Percentiles rank a stretch among this genome's conserved stretches.
phyloP scores from a whole-genome alignment of 2,329 filamentous ascomycete species.

The Trichoderma afroharzianum region DNA sequence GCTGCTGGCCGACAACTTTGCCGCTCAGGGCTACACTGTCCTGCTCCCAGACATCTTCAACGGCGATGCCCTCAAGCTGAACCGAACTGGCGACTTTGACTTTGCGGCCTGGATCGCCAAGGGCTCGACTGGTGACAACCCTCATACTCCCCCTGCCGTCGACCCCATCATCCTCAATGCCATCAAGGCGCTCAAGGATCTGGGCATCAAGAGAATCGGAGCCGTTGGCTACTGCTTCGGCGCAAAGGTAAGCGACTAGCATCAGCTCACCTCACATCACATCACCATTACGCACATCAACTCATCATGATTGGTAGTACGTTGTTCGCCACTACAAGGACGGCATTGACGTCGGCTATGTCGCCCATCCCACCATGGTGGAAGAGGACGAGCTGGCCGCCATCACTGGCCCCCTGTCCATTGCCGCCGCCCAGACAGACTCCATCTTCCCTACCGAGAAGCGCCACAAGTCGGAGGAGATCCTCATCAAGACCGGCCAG shows the following conservation, averaged over 20 bases:
- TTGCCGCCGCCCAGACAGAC: constrained; percentile 63
- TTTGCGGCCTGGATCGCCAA: constrained; percentile 31
- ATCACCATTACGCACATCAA: too few species aligned
- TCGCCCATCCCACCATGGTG: constrained; percentile 76
- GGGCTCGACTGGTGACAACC: constrained; percentile 45
- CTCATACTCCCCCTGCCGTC: constrained; percentile 28
- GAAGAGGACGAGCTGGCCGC: constrained; percentile 61
- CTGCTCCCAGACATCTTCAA: constrained; percentile 35
- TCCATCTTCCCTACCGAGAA: constrained; percentile 61
- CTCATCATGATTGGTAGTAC: constrained; percentile 44
- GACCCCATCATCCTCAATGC: constrained; percentile 30
- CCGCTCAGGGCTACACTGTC: constrained; percentile 31
- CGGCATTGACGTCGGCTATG: constrained; percentile 66
- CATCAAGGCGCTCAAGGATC: constrained; percentile 53
- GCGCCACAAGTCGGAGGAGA: constrained; percentile 62
- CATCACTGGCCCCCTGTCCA: constrained; percentile 65
- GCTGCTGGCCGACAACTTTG: constrained; percentile 37
- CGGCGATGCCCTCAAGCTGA: constrained; percentile 42
- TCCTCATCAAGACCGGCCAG: constrained; percentile 50
- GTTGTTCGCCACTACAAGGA: constrained; percentile 60
- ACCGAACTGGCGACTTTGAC: constrained; percentile 32
- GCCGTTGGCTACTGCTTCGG: constrained; percentile 74
- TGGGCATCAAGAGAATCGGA: constrained; percentile 57
- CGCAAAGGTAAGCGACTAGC: constrained; percentile 53
- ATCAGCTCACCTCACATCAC: not conserved